Conservation (phyloP, 192 early-diverging fungal species). For the Geosiphon pyriformis region DNA sequence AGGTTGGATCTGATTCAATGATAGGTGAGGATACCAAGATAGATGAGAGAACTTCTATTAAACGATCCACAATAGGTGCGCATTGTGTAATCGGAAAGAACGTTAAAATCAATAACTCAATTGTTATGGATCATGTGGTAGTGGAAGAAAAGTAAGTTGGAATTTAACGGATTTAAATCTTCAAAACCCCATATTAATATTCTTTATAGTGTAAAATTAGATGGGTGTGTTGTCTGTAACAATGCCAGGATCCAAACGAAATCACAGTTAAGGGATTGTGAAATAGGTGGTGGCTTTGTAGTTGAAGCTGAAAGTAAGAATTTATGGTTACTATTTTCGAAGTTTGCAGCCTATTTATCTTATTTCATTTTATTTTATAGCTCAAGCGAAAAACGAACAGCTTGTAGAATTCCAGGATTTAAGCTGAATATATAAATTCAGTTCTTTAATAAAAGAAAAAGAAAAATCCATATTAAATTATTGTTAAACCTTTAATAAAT, state of each 20-base stretch:
- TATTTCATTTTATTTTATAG: background rate
- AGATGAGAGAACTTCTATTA: constrained; percentile 87
- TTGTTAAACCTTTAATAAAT: too few relatives aligned
- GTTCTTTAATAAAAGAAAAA: too few relatives aligned
- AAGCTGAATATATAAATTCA: too few relatives aligned
- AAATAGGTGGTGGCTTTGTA: constrained; percentile 62
- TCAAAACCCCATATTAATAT: background rate
- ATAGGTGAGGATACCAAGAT: constrained; percentile 87
- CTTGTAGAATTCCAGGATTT: constrained; percentile 11
- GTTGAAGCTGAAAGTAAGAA: constrained; percentile 56
- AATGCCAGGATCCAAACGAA: constrained; percentile 73
- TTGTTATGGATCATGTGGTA: constrained; percentile 92
- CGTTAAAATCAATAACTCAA: constrained; percentile 91
- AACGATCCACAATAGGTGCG: constrained; percentile 88
- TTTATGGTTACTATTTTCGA: background rate
- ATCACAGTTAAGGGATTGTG: constrained; percentile 81
- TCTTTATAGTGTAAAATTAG: constrained; percentile 68
- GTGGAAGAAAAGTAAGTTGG: constrained; percentile 75
- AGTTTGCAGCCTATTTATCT: background rate
- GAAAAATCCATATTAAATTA: too few relatives aligned
- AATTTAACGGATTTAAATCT: background rate
- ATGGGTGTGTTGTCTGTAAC: constrained; percentile 81
- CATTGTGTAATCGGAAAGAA: constrained; percentile 95
- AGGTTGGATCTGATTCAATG: constrained; percentile 86
- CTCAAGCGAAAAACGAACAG: constrained; percentile 18